A percentile compares a stretch with the other conserved stretches of the same genome.
Conservation (phyloP, 441 rosid species). For the Populus hybrid region DNA sequence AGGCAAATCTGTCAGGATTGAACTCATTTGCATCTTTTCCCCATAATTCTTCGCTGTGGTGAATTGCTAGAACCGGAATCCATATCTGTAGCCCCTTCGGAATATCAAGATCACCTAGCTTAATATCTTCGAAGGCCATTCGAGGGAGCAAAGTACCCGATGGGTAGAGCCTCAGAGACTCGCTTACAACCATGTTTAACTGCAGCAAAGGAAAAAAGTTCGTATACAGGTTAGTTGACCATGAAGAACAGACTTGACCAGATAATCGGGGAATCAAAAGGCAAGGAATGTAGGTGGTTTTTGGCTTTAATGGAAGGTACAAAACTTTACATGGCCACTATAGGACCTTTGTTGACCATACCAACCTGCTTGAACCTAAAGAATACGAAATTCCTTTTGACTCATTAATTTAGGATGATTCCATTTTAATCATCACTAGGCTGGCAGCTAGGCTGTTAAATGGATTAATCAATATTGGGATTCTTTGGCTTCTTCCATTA, state of each 20-base stretch:
- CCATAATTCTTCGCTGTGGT: conserved; percentile 83
- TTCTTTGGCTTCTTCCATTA: not conserved
- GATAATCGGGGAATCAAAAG: not conserved
- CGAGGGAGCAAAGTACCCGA: conserved; percentile 86
- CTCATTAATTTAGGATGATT: not conserved
- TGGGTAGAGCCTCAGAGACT: conserved; percentile 83
- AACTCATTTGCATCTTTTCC: conserved; percentile 84
- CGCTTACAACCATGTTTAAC: conserved; percentile 85
- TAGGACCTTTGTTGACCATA: not conserved
- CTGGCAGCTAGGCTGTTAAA: conserved; percentile 14
- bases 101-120: conserved; percentile 64
- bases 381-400: not conserved
- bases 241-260: not conserved
- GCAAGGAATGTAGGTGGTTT: not conserved
- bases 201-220: conserved; percentile 23
- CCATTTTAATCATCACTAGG: not conserved
- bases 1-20: conserved; percentile 71
- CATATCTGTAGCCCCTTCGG: conserved; percentile 90
- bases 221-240: not conserved
- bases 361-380: not conserved
- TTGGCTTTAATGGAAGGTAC: not conserved
- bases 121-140: conserved; percentile 84
- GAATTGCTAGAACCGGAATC: conserved; percentile 90
- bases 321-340: not conserved
- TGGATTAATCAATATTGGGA: conserved; percentile 5